These are phyloP conservation scores for Nakataea oryzae DNA, from an alignment of 2,329 filamentous ascomycete species.

Conservation along the genomic window DNA sequence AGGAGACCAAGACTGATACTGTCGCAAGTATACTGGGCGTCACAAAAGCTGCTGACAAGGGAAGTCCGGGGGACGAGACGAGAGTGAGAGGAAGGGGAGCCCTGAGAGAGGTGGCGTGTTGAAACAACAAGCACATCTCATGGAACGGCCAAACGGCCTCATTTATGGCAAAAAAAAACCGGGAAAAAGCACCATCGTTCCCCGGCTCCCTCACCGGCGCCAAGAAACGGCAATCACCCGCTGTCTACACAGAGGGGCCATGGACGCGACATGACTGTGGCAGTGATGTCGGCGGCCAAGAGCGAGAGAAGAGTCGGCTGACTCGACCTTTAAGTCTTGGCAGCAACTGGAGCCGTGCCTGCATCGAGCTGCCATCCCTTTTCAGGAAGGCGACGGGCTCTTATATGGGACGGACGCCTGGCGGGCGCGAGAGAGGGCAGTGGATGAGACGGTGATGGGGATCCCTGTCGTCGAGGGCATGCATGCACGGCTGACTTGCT, in stretches of 20 bases:
- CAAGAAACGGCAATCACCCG: too few relatives aligned
- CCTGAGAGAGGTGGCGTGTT: not conserved
- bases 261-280: too few relatives aligned
- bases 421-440: not conserved
- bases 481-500: too few relatives aligned
- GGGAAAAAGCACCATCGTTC: too few relatives aligned
- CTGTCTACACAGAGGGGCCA: too few relatives aligned
- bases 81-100: not conserved
- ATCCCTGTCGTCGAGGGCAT: not conserved
- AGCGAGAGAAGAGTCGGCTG: too few relatives aligned
- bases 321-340: not conserved
- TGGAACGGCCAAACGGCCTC: not conserved
- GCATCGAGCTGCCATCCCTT: not conserved
- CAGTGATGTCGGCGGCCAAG: too few relatives aligned
- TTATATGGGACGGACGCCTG: not conserved
- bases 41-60: not conserved
- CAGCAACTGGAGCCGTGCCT: not conserved
- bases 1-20: not conserved
- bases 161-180: not conserved
- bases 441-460: not conserved
- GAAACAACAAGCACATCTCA: not conserved
- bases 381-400: not conserved
- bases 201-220: too few relatives aligned
- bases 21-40: too few relatives aligned
- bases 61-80: not conserved